phyloP scores from a whole-genome alignment of 805 yeast genomes.

The Candida germanica region DNA sequence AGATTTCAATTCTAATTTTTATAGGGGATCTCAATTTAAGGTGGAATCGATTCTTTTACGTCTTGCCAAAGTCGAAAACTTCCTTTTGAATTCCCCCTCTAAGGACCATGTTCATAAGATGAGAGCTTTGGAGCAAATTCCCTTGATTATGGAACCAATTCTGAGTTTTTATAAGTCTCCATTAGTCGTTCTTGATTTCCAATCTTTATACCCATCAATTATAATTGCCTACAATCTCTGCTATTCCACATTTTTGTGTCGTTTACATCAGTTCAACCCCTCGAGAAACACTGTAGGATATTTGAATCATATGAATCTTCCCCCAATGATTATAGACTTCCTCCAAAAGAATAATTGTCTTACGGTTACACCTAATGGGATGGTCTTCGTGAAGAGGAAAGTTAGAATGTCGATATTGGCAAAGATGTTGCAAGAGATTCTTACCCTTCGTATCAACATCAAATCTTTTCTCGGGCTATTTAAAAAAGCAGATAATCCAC shows the following conservation, averaged over 20 bases:
- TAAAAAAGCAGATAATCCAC: slow-evolving; percentile 32
- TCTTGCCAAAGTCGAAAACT: slow-evolving; percentile 73
- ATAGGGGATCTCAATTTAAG: slow-evolving; percentile 90
- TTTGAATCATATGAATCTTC: slow-evolving; percentile 41
- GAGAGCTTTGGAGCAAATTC: slow-evolving; percentile 82
- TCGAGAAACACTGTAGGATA: slow-evolving; percentile 53
- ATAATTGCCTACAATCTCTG: slow-evolving; percentile 98
- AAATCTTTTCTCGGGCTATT: slow-evolving; percentile 67
- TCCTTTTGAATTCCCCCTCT: slow-evolving; percentile 72
- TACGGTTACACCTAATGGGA: slow-evolving; percentile 82
- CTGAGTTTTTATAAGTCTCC: slow-evolving; percentile 87
- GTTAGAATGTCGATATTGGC: slow-evolving; percentile 73
- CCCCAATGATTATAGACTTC: slow-evolving; percentile 54
- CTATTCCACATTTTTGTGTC: slow-evolving; percentile 68
- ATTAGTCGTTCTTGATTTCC: slow-evolving; percentile 85
- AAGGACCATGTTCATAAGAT: slow-evolving; percentile 78
- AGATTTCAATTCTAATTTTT: slow-evolving; percentile 82
- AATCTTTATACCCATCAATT: slow-evolving; percentile 89
- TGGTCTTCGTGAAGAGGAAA: slow-evolving; percentile 64
- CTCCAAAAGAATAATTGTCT: slow-evolving; percentile 49
- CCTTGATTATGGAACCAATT: slow-evolving; percentile 89
- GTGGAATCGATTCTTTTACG: slow-evolving; percentile 83
- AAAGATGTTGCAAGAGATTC: slow-evolving; percentile 78
- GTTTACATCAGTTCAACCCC: slow-evolving; percentile 51
- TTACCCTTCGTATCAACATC: slow-evolving; percentile 76